Evolutionary conservation across 306 rosid genomes (phyloP), one percentile per base, ranked within the genome.

Genomic region (Citrullus amarus): DNA sequence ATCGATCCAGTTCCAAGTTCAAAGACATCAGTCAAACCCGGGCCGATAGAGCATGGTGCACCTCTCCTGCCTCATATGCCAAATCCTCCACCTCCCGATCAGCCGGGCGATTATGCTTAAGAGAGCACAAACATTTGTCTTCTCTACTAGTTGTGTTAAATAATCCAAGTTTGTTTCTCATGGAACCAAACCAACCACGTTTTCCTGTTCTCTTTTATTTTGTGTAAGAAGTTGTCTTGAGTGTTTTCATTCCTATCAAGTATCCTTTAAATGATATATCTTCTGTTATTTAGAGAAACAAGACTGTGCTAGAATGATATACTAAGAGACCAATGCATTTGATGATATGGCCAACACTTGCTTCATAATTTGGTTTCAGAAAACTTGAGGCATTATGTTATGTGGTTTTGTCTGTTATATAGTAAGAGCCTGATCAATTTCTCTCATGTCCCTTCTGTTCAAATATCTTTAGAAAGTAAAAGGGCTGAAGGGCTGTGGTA

Each of bases 21-120:
- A 55, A 83, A 83, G 82, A 80, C 87, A 16, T 74, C 87, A 16
- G 1, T 87, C 13, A 81, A 81, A 61, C 85, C 91, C 2, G 93
- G 86, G 76, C 96, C 97, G 14, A 90, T 90, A 41, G 88, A 94
- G 84, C 97, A 94, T 54, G 90, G 92, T 32, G n/a, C 89, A 43
- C 97, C 97, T 62, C 39, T 88, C 38, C 86, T 38, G 38, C 97
- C 97, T 20, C 87, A 54, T 80, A 85, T 94, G 53, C 98, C 98
- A 44, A 88, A 79, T 79, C 90, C 95, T 59, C 63, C 93, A 2
- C 80, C 92, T 76, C 90, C 90, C 14, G n/a, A 8, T 70, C 86
- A 9, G 22, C 78, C 76, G 32, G 85, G 80, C 58, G 86, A 75
- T 3, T 54, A 72, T 22, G 63, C 82, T 17, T 84, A 22, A 76